These are phyloP conservation scores for Penicillium sp. DNA, from an alignment of 2,329 filamentous ascomycete species.

Conservation along the genomic window DNA sequence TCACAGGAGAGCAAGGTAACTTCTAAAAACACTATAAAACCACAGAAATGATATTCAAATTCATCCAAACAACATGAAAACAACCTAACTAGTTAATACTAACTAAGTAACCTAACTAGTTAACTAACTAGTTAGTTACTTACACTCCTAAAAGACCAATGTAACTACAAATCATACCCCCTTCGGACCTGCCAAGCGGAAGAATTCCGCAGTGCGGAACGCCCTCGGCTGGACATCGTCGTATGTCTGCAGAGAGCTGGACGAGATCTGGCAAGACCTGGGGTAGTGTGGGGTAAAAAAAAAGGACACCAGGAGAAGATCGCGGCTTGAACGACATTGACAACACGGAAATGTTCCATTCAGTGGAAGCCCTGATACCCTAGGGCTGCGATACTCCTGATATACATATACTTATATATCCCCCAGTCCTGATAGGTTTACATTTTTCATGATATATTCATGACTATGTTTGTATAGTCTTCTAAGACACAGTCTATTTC, in stretches of 20 bases:
- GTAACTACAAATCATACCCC: neutral
- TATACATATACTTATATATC: neutral
- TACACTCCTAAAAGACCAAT: too few species aligned
- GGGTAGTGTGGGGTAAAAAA: constrained; percentile 13
- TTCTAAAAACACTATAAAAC: neutral
- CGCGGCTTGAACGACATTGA: neutral
- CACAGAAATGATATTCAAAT: neutral
- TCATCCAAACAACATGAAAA: neutral
- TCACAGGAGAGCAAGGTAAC: too few species aligned
- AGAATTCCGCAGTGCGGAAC: constrained; percentile 16
- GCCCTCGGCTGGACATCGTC: neutral
- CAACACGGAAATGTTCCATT: constrained; percentile 23
- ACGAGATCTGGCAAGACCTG: constrained; percentile 8
- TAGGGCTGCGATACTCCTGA: neutral
- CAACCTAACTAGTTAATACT: too few species aligned
- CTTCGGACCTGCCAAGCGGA: neutral
- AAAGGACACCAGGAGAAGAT: neutral
- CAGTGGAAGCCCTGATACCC: neutral
- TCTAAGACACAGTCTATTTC: neutral
- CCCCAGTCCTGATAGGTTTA: neutral
- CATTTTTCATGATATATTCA: neutral
- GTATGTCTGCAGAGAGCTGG: neutral
- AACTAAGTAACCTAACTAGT: too few species aligned
- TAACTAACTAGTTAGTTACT: too few species aligned
- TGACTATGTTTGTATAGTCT: neutral